Evolutionary conservation across 495 filamentous ascomycete genomes (phyloP).

Genomic region (Aspergillus egyptiacus): DNA sequence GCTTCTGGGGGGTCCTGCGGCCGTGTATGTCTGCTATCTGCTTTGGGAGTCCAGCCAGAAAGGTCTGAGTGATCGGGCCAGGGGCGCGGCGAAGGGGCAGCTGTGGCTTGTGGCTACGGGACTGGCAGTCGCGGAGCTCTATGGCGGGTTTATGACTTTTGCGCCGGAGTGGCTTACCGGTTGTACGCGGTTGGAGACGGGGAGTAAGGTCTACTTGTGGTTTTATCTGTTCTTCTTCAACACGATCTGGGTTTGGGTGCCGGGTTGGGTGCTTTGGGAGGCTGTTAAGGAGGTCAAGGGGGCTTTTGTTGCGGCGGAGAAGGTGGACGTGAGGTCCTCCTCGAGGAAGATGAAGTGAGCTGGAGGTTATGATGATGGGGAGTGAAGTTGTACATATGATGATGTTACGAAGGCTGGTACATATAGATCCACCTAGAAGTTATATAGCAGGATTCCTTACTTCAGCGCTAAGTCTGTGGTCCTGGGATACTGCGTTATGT

Average conservation of each 20-base stretch:
- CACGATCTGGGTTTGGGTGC: slow-evolving; percentile 78
- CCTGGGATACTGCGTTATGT: too few species aligned
- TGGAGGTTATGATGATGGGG: background rate
- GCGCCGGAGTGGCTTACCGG: slow-evolving; percentile 86
- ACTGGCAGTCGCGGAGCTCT: slow-evolving; percentile 88
- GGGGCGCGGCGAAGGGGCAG: slow-evolving; percentile 44
- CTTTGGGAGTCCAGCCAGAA: slow-evolving; percentile 36
- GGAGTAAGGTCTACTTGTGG: slow-evolving; percentile 81
- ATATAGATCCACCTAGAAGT: too few species aligned
- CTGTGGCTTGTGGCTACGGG: slow-evolving; percentile 65
- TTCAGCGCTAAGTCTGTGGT: too few species aligned
- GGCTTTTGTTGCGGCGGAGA: slow-evolving; percentile 41
- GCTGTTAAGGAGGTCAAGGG: slow-evolving; percentile 53
- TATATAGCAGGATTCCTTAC: too few species aligned
- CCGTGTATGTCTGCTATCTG: slow-evolving; percentile 62
- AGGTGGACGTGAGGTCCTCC: background rate
- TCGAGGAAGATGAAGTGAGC: background rate
- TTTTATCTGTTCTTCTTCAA: slow-evolving; percentile 92
- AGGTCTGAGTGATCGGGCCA: slow-evolving; percentile 8
- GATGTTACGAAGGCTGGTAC: too few species aligned
- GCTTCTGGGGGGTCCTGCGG: slow-evolving; percentile 65
- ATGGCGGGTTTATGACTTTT: slow-evolving; percentile 97
- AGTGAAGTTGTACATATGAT: background rate
- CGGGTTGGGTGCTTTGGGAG: slow-evolving; percentile 68
- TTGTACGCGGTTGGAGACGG: slow-evolving; percentile 67